Percentiles rank a stretch among this genome's conserved stretches.
Conservation (phyloP, 768 basidiomycete species). For the Russula vinacea region DNA sequence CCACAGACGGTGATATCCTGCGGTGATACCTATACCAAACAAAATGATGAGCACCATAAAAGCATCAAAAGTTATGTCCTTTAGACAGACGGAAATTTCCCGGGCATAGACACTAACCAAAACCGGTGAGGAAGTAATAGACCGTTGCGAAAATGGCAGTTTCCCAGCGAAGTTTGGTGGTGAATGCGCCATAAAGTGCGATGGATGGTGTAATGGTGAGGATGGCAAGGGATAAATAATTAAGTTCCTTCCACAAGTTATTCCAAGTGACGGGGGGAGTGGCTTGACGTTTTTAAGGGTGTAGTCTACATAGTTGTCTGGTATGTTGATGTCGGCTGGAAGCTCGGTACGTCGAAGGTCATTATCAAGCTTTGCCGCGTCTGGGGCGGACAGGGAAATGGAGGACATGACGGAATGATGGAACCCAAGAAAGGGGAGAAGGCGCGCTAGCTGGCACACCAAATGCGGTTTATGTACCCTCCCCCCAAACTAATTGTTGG, state of each 20-base stretch:
- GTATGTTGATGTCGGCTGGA: constrained; percentile 42
- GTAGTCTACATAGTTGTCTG: constrained; percentile 57
- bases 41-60: not conserved
- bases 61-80: not conserved
- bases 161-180: constrained; percentile 63
- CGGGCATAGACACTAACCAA: constrained; percentile 54
- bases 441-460: not conserved
- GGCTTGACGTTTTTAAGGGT: constrained; percentile 50
- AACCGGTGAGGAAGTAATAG: constrained; percentile 78
- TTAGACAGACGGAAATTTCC: not conserved
- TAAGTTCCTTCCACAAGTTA: constrained; percentile 56
- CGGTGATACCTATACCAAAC: constrained; percentile 62
- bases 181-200: constrained; percentile 67
- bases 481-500: not conserved
- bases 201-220: constrained; percentile 72
- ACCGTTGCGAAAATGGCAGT: constrained; percentile 66
- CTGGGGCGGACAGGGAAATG: constrained; percentile 31
- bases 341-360: constrained; percentile 31
- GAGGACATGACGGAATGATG: constrained; percentile 35
- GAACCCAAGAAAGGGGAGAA: constrained; percentile 22
- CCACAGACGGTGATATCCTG: constrained; percentile 97
- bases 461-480: constrained; percentile 24
- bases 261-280: constrained; percentile 47
- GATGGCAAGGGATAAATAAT: constrained; percentile 73
- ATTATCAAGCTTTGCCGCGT: constrained; percentile 30